phyloP scores from a whole-genome alignment of 1,284 basidiomycete genomes.

The Phaffia rhodozyma region DNA sequence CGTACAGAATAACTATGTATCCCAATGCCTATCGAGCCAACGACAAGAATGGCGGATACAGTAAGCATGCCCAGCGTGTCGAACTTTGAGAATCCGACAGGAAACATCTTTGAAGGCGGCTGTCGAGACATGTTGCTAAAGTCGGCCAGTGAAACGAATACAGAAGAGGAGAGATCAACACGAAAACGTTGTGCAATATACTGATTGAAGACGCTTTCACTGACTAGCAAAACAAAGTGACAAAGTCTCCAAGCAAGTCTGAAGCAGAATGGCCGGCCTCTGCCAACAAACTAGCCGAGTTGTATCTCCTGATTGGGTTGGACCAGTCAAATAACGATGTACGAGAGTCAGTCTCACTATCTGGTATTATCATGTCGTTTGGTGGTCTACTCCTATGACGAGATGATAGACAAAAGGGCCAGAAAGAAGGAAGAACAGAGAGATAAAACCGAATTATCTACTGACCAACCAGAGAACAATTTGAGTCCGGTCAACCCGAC shows the following conservation, averaged over 20 bases:
- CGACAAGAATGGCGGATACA: conserved; percentile 40
- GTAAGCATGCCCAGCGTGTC: conserved; percentile 47
- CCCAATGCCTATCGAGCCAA: conserved; percentile 83
- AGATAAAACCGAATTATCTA: conserved; percentile 24
- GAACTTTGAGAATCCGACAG: conserved; percentile 67
- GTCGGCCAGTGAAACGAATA: conserved; percentile 26
- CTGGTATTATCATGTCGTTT: background rate
- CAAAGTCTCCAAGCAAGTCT: conserved; percentile 61
- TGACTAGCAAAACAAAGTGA: conserved; percentile 48
- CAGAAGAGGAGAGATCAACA: conserved; percentile 40
- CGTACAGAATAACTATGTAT: conserved; percentile 66
- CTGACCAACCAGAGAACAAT: conserved; percentile 68
- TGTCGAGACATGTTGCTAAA: conserved; percentile 13
- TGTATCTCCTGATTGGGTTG: conserved; percentile 37
- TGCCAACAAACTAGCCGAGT: conserved; percentile 81
- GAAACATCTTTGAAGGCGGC: conserved; percentile 22
- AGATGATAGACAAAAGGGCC: background rate
- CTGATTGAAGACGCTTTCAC: conserved; percentile 25
- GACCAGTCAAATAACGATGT: background rate
- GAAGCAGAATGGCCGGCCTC: conserved; percentile 92
- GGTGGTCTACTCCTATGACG: background rate
- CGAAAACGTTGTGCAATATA: conserved; percentile 82
- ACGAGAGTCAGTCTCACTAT: background rate
- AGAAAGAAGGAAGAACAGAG: background rate
- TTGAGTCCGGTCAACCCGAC: conserved; percentile 70